Evolutionary conservation across 2,329 filamentous ascomycete genomes (phyloP).

Genomic region (Colletotrichum sp.): DNA sequence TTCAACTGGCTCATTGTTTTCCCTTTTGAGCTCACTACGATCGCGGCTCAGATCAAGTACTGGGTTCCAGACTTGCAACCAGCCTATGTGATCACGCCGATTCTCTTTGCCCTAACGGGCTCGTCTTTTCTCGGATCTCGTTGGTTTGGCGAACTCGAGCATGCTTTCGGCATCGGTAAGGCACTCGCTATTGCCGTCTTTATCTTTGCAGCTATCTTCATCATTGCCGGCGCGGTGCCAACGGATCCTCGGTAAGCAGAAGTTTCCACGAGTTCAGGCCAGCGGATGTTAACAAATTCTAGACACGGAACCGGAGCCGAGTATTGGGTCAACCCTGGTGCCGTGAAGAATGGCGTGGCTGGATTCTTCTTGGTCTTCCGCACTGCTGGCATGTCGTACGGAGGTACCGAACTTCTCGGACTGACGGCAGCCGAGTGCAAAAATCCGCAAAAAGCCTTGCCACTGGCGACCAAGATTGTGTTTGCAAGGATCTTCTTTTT

Average conservation of each 20-base stretch:
- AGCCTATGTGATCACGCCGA: slow-evolving; percentile 39
- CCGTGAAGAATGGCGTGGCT: slow-evolving; percentile 44
- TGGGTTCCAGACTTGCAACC: slow-evolving; percentile 30
- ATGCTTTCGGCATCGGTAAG: slow-evolving; percentile 57
- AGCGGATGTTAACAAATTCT: not conserved
- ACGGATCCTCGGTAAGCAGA: slow-evolving; percentile 36
- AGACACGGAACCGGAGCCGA: slow-evolving; percentile 32
- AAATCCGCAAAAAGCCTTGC: slow-evolving; percentile 67
- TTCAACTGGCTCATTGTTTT: slow-evolving; percentile 40
- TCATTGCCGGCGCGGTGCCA: slow-evolving; percentile 54
- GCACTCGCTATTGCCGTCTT: slow-evolving; percentile 58
- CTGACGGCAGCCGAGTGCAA: slow-evolving; percentile 47
- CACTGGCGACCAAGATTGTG: slow-evolving; percentile 83
- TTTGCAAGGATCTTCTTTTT: slow-evolving; percentile 63
- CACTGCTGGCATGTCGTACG: slow-evolving; percentile 48
- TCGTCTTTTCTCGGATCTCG: slow-evolving; percentile 52
- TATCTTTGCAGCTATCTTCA: slow-evolving; percentile 59
- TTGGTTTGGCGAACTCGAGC: slow-evolving; percentile 55
- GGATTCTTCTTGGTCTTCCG: slow-evolving; percentile 50
- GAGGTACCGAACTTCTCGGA: slow-evolving; percentile 50
- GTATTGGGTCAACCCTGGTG: slow-evolving; percentile 54
- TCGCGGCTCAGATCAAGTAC: slow-evolving; percentile 33
- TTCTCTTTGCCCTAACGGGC: slow-evolving; percentile 40
- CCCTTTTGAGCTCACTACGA: slow-evolving; percentile 41
- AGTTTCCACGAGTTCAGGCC: slow-evolving; percentile 38